Conservation (phyloP, 106 monocot species). For the Alisma plantagoaquatica region DNA sequence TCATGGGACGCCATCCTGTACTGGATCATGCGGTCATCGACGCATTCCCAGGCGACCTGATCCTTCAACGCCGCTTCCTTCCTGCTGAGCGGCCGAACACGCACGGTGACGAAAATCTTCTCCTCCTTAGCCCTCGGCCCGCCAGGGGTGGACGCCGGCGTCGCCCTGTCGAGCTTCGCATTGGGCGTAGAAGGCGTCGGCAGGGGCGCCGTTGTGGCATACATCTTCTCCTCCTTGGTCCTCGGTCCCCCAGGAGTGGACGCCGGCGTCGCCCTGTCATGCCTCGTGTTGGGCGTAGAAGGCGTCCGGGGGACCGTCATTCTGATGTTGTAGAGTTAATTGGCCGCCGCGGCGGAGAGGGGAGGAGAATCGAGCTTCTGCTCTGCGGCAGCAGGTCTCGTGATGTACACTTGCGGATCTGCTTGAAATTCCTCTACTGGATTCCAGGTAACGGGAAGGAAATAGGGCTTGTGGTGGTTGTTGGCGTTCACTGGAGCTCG, state of each 20-base stretch:
- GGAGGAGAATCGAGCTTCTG: background rate
- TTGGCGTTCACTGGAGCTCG: background rate
- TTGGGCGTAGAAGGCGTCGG: conserved; percentile 51
- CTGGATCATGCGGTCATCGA: conserved; percentile 50
- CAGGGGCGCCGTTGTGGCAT: background rate
- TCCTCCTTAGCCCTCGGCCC: conserved; percentile 52
- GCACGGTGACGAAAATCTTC: conserved; percentile 80
- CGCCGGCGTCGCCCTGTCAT: conserved; percentile 40
- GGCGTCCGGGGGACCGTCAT: conserved; percentile 19
- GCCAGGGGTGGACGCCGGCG: conserved; percentile 43
- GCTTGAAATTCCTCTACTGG: too few relatives aligned
- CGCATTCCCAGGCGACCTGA: conserved; percentile 77
- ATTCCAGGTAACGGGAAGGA: background rate
- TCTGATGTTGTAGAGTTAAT: background rate
- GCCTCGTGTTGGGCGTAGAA: conserved; percentile 50
- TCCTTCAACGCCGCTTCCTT: conserved; percentile 62
- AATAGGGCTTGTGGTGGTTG: background rate
- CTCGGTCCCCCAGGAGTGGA: conserved; percentile 48
- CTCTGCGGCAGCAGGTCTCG: background rate
- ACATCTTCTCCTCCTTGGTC: conserved; percentile 47
- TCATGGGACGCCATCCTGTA: conserved; percentile 53
- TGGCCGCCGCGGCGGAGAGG: background rate
- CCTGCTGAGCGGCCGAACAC: conserved; percentile 75
- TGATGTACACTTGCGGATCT: too few relatives aligned
- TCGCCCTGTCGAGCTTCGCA: conserved; percentile 49